Conservation (phyloP, 2,329 filamentous ascomycete species). For the Leptographium radiaticola region DNA sequence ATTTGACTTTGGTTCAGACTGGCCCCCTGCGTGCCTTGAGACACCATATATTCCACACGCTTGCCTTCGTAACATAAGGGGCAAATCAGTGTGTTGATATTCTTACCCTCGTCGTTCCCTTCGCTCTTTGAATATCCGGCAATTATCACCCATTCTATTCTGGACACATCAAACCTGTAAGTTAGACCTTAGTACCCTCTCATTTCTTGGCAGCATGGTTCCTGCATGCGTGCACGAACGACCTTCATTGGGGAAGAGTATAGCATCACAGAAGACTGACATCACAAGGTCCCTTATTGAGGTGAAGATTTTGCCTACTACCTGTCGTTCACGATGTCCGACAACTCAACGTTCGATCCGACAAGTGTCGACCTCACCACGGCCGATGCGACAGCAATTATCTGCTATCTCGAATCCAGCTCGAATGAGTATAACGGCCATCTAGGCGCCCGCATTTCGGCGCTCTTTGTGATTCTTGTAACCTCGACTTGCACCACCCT, state of each 20-base stretch:
- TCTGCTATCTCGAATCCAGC: constrained; percentile 33
- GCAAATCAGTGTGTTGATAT: too few relatives aligned
- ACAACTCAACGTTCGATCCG: constrained; percentile 20
- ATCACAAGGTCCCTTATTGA: too few relatives aligned
- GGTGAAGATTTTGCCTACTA: too few relatives aligned
- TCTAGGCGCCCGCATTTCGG: constrained; percentile 54
- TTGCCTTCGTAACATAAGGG: too few relatives aligned
- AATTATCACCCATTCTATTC: too few relatives aligned
- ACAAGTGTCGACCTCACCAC: constrained; percentile 28
- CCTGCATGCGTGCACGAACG: too few relatives aligned
- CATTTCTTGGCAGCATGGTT: too few relatives aligned
- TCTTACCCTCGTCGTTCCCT: too few relatives aligned
- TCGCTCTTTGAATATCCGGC: too few relatives aligned
- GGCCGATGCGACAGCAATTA: constrained; percentile 26
- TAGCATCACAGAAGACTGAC: background rate
- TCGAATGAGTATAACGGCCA: constrained; percentile 41
- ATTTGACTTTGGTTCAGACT: background rate
- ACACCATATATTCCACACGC: too few relatives aligned
- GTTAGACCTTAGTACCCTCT: background rate
- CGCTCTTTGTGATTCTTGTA: constrained; percentile 63
- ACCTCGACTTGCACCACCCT: constrained; percentile 46
- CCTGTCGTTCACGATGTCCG: constrained; percentile 5
- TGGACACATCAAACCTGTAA: too few relatives aligned
- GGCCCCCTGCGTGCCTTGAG: background rate
- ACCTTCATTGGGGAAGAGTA: too few relatives aligned